Percentiles rank a stretch among this genome's conserved stretches.
Evolutionary conservation across 2,329 filamentous ascomycete species (phyloP).

Genomic region (Botrytis pseudocinerea): DNA sequence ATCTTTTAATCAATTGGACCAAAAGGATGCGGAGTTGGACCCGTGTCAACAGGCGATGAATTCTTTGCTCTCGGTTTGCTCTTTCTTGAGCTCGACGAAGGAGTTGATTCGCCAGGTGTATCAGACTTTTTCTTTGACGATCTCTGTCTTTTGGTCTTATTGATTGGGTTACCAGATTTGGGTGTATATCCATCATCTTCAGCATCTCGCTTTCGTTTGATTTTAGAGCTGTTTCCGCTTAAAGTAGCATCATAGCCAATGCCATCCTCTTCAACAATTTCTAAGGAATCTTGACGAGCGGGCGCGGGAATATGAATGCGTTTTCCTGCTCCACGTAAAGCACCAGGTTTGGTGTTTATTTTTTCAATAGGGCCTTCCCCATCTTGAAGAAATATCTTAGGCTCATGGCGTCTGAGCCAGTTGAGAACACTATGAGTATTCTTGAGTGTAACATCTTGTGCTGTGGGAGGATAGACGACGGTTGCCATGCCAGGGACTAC

Average conservation of each 20-base stretch:
- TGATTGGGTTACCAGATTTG: conserved; percentile 49
- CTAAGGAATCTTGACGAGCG: conserved; percentile 38
- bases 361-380: conserved; percentile 45
- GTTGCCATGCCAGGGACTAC: conserved; percentile 37
- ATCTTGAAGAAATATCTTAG: conserved; percentile 77
- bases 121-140: conserved; percentile 35
- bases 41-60: conserved; percentile 15
- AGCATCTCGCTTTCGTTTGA: conserved; percentile 49
- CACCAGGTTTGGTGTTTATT: conserved; percentile 43
- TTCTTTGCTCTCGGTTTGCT: conserved; percentile 18
- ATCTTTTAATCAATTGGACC: conserved; percentile 15
- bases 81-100: conserved; percentile 20
- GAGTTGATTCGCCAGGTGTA: conserved; percentile 1
- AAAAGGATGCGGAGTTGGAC: conserved; percentile 18
- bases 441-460: conserved; percentile 56
- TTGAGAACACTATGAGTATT: conserved; percentile 95
- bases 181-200: conserved; percentile 62
- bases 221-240: conserved; percentile 34
- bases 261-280: conserved; percentile 43
- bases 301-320: conserved; percentile 40
- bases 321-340: conserved; percentile 42
- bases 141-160: conserved; percentile 37
- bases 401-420: conserved; percentile 85
- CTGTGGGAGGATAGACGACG: conserved; percentile 43
- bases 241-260: conserved; percentile 40